Base-by-base conservation (phyloP, 2,329 filamentous ascomycete genomes). In the Colletotrichum zoysiae region DNA sequence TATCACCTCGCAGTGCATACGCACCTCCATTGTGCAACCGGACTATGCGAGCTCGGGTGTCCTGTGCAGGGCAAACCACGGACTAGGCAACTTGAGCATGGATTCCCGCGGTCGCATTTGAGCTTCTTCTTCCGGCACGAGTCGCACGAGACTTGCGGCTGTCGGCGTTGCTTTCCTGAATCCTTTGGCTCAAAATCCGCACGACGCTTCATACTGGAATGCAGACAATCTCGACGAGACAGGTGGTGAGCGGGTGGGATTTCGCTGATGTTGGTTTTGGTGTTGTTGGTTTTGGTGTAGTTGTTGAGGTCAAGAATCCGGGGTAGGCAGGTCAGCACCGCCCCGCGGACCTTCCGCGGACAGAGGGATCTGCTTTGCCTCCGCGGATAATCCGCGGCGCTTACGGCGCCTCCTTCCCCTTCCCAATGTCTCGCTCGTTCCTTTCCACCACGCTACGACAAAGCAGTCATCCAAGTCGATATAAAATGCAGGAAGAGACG, bases 111-210 rank as follows among this genome's bases (percentile, higher is more conserved):
- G 67, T 79, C 78, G 64, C 79, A 80, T 70, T 80, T 81, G 57
- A 80, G 75, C 74, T 81, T 81, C 68, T 78, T 80, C 35, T 58
- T 73, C 16, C 79, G 76, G 65, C 79, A 81, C 20, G 77, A 79
- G 60, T 77, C 74, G 67, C 79, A 81, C n/a, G 78, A 78, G 33
- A 73, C 75, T 48, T 78, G 78, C 9, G 78, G 77, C 56, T 80
- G 79, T 20, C 79, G 75, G 9, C 71, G 76, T 2, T 53, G 62
- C 11, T 63, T 70, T 8, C n/a, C 30, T 0, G 58, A 8, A 2
- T 42, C 26, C 1, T 42, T 38, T 8, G 57, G 8, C 6, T 57
- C 23, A 20, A 42, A 44, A 1, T 23, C 18, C 38, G 63, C 58
- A 18, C 53, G 38, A 2, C 71, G 71, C 71, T 71, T 73, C 71